Conservation (phyloP, 306 rosid genomes). For the Cicer cuneatum region DNA sequence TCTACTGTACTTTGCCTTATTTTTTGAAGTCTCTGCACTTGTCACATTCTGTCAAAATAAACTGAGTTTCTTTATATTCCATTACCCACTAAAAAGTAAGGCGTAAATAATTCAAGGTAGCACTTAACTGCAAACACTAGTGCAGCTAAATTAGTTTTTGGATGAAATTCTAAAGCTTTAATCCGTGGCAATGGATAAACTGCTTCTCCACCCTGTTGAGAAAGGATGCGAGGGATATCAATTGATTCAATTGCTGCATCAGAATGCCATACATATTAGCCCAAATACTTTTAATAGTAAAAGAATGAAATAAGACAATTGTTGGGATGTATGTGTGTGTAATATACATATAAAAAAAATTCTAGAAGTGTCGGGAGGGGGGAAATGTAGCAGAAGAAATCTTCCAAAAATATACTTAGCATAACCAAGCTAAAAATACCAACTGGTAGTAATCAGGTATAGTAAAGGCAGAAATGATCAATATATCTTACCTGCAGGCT, state of each 20-base stretch:
- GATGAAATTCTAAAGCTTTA: slow-evolving; percentile 82
- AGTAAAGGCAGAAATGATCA: slow-evolving; percentile 25
- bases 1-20: slow-evolving; percentile 80
- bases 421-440: slow-evolving; percentile 23
- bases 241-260: slow-evolving; percentile 88
- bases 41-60: slow-evolving; percentile 66
- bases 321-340: slow-evolving; percentile 8
- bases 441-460: slow-evolving; percentile 28
- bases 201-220: slow-evolving; percentile 97
- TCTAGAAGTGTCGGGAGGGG: slow-evolving; percentile 5
- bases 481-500: slow-evolving; percentile 82
- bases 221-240: slow-evolving; percentile 94
- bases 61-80: slow-evolving; percentile 45
- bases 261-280: slow-evolving; percentile 43
- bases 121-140: slow-evolving; percentile 85
- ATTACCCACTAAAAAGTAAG: slow-evolving; percentile 11
- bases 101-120: slow-evolving; percentile 36
- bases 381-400: slow-evolving; percentile 37
- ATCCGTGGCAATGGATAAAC: slow-evolving; percentile 90
- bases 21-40: slow-evolving; percentile 74
- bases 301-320: slow-evolving; percentile 15
- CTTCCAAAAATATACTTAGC: slow-evolving; percentile 7
- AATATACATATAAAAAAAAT: slow-evolving; percentile 15
- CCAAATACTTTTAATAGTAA: slow-evolving; percentile 27
- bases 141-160: slow-evolving; percentile 87